A percentile compares a stretch with the other conserved stretches of the same genome.
Conservation (phyloP, 1,284 basidiomycete genomes). For the Mycena citricolor region DNA sequence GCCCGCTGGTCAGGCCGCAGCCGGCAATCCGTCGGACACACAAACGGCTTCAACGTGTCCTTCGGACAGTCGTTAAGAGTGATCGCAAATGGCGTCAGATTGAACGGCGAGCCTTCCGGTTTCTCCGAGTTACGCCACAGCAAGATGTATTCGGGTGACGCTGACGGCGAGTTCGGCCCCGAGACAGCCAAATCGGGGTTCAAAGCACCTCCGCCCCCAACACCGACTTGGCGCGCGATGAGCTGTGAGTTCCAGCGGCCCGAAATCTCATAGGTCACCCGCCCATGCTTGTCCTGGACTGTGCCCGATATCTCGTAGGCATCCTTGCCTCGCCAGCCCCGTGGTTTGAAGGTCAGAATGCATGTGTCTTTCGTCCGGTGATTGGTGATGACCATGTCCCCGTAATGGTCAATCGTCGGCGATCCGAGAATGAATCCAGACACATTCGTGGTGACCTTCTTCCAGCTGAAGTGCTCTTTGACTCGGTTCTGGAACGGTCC, state of each 20-base stretch:
- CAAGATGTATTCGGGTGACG: conserved; percentile 68
- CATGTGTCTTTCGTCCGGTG: conserved; percentile 93
- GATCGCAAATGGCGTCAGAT: conserved; percentile 93
- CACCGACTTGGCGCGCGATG: conserved; percentile 77
- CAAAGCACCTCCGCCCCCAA: conserved; percentile 55
- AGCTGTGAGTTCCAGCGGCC: conserved; percentile 96
- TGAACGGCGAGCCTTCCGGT: conserved; percentile 78
- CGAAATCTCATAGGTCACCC: conserved; percentile 85
- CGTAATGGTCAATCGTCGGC: conserved; percentile 96
- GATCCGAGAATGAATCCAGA: conserved; percentile 94
- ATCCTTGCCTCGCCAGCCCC: conserved; percentile 91
- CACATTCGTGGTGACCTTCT: conserved; percentile 92
- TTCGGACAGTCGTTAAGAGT: conserved; percentile 84
- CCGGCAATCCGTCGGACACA: conserved; percentile 93
- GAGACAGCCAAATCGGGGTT: conserved; percentile 71
- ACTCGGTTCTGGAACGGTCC: conserved; percentile 51
- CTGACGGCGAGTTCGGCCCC: conserved; percentile 43
- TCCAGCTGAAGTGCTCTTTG: conserved; percentile 88
- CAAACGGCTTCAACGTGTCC: conserved; percentile 65
- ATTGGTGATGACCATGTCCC: conserved; percentile 89
- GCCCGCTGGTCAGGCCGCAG: conserved; percentile 92
- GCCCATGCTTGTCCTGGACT: conserved; percentile 70
- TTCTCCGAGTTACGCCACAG: conserved; percentile 95
- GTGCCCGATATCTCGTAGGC: conserved; percentile 91
- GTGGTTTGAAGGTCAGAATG: conserved; percentile 91